These are phyloP conservation scores for Penicillium vulpinum DNA, from an alignment of 2,329 filamentous ascomycete species.

Conservation along the genomic window DNA sequence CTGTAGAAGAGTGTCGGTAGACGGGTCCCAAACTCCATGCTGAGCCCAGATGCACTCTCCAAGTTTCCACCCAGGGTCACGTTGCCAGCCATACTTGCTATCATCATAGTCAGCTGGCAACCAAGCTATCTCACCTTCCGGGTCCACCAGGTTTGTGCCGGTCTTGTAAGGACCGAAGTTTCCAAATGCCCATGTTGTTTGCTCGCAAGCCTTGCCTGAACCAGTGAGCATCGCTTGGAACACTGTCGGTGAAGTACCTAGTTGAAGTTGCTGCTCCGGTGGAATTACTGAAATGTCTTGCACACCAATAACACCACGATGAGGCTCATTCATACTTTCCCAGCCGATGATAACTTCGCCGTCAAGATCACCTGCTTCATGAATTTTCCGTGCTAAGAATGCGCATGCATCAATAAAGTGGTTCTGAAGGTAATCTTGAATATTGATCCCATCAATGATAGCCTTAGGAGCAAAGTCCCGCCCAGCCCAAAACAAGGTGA, in stretches of 20 bases:
- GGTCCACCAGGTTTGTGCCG: constrained; percentile 79
- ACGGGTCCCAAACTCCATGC: constrained; percentile 90
- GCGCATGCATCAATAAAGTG: constrained; percentile 81
- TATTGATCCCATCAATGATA: constrained; percentile 90
- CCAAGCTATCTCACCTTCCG: constrained; percentile 83
- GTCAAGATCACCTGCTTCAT: constrained; percentile 85
- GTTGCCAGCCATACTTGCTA: constrained; percentile 82
- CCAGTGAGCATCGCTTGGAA: constrained; percentile 93
- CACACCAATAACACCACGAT: constrained; percentile 81
- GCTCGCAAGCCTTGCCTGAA: constrained; percentile 85
- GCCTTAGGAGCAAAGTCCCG: constrained; percentile 93
- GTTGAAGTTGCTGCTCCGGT: constrained; percentile 83
- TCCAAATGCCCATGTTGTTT: constrained; percentile 91
- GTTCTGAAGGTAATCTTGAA: constrained; percentile 88
- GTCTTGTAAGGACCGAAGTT: constrained; percentile 89
- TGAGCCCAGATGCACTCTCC: constrained; percentile 98
- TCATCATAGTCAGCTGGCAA: constrained; percentile 81
- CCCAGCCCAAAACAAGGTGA: constrained; percentile 91
- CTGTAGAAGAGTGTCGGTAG: constrained; percentile 70
- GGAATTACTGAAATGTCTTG: constrained; percentile 80
- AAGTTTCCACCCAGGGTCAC: constrained; percentile 83
- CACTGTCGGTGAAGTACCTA: constrained; percentile 87
- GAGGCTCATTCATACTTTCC: constrained; percentile 96
- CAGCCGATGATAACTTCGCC: constrained; percentile 87
- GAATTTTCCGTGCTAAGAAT: constrained; percentile 79